Percentiles rank a stretch among this genome's conserved stretches.
Conservation (phyloP, 176 grass and related monocot genomes). For the Saccharum spontaneum region DNA sequence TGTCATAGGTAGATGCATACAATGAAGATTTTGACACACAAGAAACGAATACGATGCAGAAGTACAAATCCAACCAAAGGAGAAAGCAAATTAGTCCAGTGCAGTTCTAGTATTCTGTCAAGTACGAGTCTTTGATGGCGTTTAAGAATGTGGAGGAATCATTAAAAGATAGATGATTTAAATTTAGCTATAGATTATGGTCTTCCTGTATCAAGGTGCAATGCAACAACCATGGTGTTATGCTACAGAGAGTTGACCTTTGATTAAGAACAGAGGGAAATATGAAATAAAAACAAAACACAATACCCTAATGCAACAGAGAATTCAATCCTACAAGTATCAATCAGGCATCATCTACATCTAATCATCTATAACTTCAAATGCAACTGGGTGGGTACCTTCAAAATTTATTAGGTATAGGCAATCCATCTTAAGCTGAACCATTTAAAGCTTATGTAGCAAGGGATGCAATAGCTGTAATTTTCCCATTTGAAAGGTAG, state of each 20-base stretch:
- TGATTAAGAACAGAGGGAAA: background rate
- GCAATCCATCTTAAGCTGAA: background rate
- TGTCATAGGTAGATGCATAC: background rate
- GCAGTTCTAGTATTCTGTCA: background rate
- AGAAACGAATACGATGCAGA: background rate
- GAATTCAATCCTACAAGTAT: background rate
- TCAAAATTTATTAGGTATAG: background rate
- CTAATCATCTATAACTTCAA: background rate
- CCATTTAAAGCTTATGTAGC: background rate
- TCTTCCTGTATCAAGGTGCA: background rate
- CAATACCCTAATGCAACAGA: background rate
- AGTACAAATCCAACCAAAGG: conserved; percentile 7
- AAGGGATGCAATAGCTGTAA: background rate
- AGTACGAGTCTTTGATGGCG: background rate
- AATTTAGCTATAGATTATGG: background rate
- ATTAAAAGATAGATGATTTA: background rate
- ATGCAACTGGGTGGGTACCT: background rate
- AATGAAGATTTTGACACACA: conserved; percentile 3
- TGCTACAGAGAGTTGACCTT: background rate
- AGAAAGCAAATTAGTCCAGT: background rate
- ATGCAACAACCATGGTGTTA: background rate
- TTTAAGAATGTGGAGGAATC: background rate
- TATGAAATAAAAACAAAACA: background rate
- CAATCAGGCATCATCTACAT: background rate
- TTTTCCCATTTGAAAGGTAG: background rate